Evolutionary conservation across 1,284 basidiomycete species (phyloP), one percentile per base, ranked within the genome.

Genomic region (Apiotrichum gamsii): DNA sequence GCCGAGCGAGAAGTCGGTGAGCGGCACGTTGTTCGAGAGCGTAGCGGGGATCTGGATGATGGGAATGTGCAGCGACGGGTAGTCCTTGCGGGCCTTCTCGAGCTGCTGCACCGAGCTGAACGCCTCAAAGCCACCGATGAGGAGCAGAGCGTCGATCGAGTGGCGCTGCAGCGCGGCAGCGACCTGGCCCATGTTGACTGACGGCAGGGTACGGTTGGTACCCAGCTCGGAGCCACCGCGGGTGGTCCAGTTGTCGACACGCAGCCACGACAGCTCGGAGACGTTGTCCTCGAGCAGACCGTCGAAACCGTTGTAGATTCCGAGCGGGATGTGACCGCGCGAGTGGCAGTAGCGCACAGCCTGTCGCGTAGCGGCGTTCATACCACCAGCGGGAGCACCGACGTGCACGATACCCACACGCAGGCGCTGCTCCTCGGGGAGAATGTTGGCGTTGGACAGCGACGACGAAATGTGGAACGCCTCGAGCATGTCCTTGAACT

Each of bases 201-300:
- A 84, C 15, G 94, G 94, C 24, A 93, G 76, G 10, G 81, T 79
- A 45, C 94, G 87, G 74, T 97, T 98, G 25, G 94, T 97, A 31
- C 94, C 94, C 18, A 98, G 83, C 71, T 99, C 95, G 33, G 91
- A 96, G n/a, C 95, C 95, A 54, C 95, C 94, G 29, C 93, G 85
- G 19, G 87, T 83, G 64, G 87, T 87, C 95, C 94, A 98, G 47
- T 84, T 84, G 71, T 99, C 95, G 40, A 98, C 95, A 21, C 89
- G 86, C 20, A 98, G 82, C 95, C 94, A 98, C n/a, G 85, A 83
- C 20, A 94, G 80, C 60, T 88, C 83, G 54, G 82, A 77, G 32
- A 97, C 75, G 59, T 85, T 84, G 74, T 93, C 90, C 51, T 96
- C 87, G 19, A 97, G 80, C 8, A 98, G 77, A 28, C 94, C 94